A percentile compares a stretch with the other conserved stretches of the same genome.
Evolutionary conservation across 2,329 filamentous ascomycete species (phyloP).

Genomic region (Arthrobotrys entomopaga): DNA sequence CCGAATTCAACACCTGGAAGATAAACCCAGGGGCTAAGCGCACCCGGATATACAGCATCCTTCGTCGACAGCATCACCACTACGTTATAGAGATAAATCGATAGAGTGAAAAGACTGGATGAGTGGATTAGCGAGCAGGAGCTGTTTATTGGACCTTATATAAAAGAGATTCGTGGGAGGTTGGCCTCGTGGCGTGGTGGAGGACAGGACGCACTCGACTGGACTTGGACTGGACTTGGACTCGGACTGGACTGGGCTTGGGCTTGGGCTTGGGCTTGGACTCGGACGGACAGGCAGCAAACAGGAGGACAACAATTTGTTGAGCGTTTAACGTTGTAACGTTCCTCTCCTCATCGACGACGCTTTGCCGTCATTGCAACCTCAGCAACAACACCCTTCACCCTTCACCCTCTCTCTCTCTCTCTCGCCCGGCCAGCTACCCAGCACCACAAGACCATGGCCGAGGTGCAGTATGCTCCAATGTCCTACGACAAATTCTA

Average conservation of each 20-base stretch:
- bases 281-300: slow-evolving; percentile 3
- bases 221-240: no score
- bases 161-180: neutral
- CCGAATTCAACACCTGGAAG: slow-evolving; percentile 10
- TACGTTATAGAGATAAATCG: neutral
- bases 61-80: neutral
- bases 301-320: slow-evolving; percentile 1
- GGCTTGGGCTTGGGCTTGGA: neutral
- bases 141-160: slow-evolving; percentile 25
- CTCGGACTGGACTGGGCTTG: no score
- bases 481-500: slow-evolving; percentile 54
- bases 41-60: neutral
- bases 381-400: slow-evolving; percentile 8
- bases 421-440: slow-evolving; percentile 1
- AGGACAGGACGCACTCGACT: no score
- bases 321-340: no score
- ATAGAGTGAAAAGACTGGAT: slow-evolving; percentile 9
- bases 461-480: slow-evolving; percentile 54
- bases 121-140: slow-evolving; percentile 6
- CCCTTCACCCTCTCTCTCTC: neutral
- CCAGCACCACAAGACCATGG: slow-evolving; percentile 28
- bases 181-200: no score
- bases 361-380: slow-evolving; percentile 5
- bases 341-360: neutral
- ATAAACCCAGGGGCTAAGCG: neutral